These are phyloP conservation scores for Aegilops speltoides DNA, from an alignment of 176 grass and related monocot genomes.

Conservation along the genomic window DNA sequence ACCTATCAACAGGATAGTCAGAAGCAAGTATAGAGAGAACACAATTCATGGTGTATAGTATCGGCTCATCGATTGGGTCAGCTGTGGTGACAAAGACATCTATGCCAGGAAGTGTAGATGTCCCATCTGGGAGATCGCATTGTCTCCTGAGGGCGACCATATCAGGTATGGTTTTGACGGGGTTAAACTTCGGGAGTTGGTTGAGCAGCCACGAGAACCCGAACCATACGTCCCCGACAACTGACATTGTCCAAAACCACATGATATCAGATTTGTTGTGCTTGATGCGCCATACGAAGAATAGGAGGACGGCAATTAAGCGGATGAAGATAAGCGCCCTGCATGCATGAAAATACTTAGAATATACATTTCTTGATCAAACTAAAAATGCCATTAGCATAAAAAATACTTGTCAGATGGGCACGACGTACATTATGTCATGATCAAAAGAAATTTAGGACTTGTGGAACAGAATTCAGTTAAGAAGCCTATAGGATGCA, in stretches of 20 bases:
- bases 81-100: constrained; percentile 29
- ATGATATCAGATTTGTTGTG: constrained; percentile 3
- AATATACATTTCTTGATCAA: background rate
- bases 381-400: background rate
- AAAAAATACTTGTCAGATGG: background rate
- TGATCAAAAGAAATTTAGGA: background rate
- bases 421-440: background rate
- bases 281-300: constrained; percentile 22
- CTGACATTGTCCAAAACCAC: constrained; percentile 28
- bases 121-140: background rate
- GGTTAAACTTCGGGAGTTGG: constrained; percentile 28
- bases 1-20: constrained; percentile 18
- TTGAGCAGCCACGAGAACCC: constrained; percentile 33
- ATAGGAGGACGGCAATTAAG: constrained; percentile 14
- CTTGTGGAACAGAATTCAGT: background rate
- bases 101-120: constrained; percentile 6
- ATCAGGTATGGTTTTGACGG: constrained; percentile 8
- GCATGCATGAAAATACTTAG: background rate
- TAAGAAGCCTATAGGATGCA: background rate
- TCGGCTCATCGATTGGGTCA: constrained; percentile 21
- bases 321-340: constrained; percentile 20
- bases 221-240: constrained; percentile 11
- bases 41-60: constrained; percentile 26
- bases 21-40: constrained; percentile 26
- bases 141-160: background rate